phyloP scores from a whole-genome alignment of 495 filamentous ascomycete genomes.

The Clavariopsis aquatica region DNA sequence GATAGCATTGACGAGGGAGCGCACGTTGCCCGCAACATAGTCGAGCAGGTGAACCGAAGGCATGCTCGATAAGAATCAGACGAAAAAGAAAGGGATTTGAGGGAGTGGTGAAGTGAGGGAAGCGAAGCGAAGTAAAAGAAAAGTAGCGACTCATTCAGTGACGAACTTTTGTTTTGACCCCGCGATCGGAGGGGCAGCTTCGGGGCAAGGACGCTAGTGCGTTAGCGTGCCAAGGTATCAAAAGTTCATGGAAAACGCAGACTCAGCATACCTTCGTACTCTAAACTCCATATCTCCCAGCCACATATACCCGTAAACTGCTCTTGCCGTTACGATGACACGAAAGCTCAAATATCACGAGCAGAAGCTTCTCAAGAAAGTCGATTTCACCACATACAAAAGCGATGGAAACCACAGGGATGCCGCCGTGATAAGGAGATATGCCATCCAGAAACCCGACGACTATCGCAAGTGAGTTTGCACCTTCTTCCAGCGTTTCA shows the following conservation, averaged over 20 bases:
- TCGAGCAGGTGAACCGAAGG: conserved; percentile 90
- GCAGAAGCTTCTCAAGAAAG: conserved; percentile 83
- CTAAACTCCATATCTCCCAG: not conserved
- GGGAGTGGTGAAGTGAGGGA: not conserved
- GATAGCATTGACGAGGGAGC: conserved; percentile 94
- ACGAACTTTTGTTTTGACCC: conserved; percentile 24
- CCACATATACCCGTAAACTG: not conserved
- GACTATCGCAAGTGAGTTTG: conserved; percentile 69
- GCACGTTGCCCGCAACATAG: conserved; percentile 83
- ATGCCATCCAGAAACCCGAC: conserved; percentile 74
- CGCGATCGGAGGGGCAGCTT: conserved; percentile 4
- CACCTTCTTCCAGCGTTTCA: not conserved
- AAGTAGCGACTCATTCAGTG: not conserved
- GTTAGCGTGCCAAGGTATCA: not conserved
- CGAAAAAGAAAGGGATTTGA: not conserved
- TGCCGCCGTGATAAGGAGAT: conserved; percentile 75
- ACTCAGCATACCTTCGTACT: not conserved
- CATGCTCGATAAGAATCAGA: conserved; percentile 55
- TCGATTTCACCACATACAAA: conserved; percentile 93
- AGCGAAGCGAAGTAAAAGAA: too few species aligned
- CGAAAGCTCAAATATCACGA: conserved; percentile 93
- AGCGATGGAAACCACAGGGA: conserved; percentile 83
- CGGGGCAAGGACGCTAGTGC: conserved; percentile 2
- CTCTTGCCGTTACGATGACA: conserved; percentile 61
- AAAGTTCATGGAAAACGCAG: conserved; percentile 3